phyloP scores from a whole-genome alignment of 352 stramenopile species.

The Pythium coloratum region DNA sequence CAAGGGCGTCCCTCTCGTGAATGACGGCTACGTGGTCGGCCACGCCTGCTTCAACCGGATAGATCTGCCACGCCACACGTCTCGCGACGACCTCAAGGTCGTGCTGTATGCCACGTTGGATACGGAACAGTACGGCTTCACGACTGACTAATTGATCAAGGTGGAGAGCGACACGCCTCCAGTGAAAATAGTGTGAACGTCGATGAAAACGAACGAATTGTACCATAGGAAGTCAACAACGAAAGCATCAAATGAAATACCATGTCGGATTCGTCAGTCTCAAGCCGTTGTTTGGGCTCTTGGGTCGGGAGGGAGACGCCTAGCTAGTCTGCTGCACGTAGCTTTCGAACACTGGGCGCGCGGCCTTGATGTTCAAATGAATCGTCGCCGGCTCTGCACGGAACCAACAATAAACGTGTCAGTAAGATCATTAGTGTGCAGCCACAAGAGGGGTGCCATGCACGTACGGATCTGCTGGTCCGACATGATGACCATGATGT shows the following conservation, averaged over 20 bases:
- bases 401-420: conserved; percentile 4
- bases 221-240: conserved; percentile 1
- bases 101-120: conserved; percentile 50
- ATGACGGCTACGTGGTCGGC: conserved; percentile 34
- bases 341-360: conserved; percentile 94
- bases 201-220: neutral
- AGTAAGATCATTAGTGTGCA: neutral
- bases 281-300: neutral
- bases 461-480: conserved; percentile 87
- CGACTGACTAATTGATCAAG: conserved; percentile 36
- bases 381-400: conserved; percentile 90
- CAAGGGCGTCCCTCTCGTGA: conserved; percentile 40
- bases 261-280: neutral
- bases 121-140: conserved; percentile 62
- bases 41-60: conserved; percentile 82
- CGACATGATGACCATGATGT: conserved; percentile 99
- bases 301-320: neutral
- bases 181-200: neutral
- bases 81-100: conserved; percentile 67
- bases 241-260: conserved; percentile 4
- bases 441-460: neutral
- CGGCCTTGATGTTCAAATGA: conserved; percentile 97
- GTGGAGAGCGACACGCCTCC: neutral
- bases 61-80: conserved; percentile 93
- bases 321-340: conserved; percentile 94